Evolutionary conservation across 2,329 filamentous ascomycete genomes (phyloP), one percentile per base, ranked within the genome.

Genomic region (Botrytis porri): DNA sequence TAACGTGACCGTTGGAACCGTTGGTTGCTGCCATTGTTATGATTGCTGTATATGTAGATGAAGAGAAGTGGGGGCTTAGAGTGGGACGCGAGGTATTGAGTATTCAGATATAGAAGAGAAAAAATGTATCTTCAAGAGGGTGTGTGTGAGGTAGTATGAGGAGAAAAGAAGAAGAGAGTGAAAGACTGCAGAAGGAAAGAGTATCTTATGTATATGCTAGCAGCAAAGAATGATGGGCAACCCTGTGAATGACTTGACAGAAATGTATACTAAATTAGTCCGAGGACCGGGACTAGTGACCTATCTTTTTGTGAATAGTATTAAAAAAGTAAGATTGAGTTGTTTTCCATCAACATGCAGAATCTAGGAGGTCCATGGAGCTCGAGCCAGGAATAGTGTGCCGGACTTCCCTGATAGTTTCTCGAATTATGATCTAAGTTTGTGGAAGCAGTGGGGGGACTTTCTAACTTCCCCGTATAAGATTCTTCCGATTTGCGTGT

Each of bases 11-110:
- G 29, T 61, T 70, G 45, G 9, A 61, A 9, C 74, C 74, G 39
- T 74, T 75, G 39, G 64, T 57, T 67, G 45, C 62, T 48, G 73
- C 51, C 75, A 77, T 77, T 20, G 48, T 72, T 74, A 48, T 57
- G 25, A 32, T 25, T 35, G 22, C 37, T 66, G 10, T 51, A 45
- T 70, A 37, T 63, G 39, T 32, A 59, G 41, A 60, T 60, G 5
- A 25, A 43, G n/a, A 25, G 35, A 29, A 67, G 35, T 67, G 35
- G 25, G 63, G 35, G 3, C 29, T 54, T 14, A 6, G 9, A 22
- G n/a, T 41, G 12, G 48, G 29, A 67, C 9, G 3, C 25, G 20
- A 67, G 48, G 54, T 25, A 39, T 12, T 66, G 22, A 29, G 20
- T 12, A 57, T 35, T 22, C 12, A 41, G 6, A 41, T 54, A 25